Percentiles rank a stretch among this genome's conserved stretches.
These are phyloP conservation scores for Echinochloa phyllopogon DNA, from an alignment of 176 grass and related monocot genomes.

Conservation along the genomic window DNA sequence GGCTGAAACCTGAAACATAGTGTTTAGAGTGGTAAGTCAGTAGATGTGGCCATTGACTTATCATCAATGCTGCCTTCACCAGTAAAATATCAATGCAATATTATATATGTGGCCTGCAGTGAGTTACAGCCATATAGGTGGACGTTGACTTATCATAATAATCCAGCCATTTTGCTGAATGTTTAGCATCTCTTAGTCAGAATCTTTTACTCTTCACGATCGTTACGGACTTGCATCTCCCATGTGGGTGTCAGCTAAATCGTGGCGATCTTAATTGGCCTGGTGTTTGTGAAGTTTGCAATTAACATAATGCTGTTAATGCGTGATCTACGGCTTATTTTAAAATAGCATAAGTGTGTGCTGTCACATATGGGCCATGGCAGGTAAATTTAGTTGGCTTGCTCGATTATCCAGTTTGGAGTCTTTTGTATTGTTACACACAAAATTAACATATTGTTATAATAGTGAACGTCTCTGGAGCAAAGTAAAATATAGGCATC, in stretches of 20 bases:
- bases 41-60: background rate
- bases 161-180: conserved; percentile 1
- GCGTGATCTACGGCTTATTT: background rate
- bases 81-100: background rate
- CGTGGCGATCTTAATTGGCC: background rate
- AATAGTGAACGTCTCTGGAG: background rate
- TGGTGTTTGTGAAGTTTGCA: background rate
- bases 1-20: background rate
- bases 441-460: background rate
- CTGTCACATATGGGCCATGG: background rate
- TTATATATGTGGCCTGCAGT: background rate
- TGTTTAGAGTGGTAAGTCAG: background rate
- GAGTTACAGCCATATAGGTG: background rate
- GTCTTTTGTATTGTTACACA: conserved; percentile 14
- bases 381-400: background rate
- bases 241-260: background rate
- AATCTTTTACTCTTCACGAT: background rate
- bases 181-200: background rate
- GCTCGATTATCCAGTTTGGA: background rate
- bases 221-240: background rate
- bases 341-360: background rate
- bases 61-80: background rate
- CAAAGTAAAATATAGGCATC: background rate
- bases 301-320: background rate
- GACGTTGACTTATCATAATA: too few relatives aligned